Percentiles rank a stretch among this genome's conserved stretches.
Evolutionary conservation across 2,329 filamentous ascomycete genomes (phyloP).

Genomic region (Aspergillus uvarum): DNA sequence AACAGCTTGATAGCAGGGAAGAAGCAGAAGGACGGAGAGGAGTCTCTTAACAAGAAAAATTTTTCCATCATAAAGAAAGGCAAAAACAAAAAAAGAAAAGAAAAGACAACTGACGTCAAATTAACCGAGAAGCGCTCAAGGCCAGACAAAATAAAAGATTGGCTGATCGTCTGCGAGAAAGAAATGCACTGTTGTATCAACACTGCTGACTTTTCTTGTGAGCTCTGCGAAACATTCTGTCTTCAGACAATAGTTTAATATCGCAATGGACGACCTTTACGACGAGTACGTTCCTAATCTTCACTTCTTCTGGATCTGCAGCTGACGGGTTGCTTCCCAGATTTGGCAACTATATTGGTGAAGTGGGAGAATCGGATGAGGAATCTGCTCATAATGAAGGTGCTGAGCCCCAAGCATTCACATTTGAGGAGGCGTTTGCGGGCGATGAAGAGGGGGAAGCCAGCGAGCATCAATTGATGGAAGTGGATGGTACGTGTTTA

Average conservation of each 20-base stretch:
- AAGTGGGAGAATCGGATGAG: conserved; percentile 84
- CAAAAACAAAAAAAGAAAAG: not conserved
- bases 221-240: not conserved
- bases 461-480: conserved; percentile 84
- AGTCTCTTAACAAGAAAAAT: not conserved
- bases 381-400: conserved; percentile 70
- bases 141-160: not conserved
- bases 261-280: conserved; percentile 88
- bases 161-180: conserved; percentile 9
- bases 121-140: not conserved
- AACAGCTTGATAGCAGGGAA: not conserved
- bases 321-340: conserved; percentile 47
- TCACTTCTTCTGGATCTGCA: not conserved
- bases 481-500: conserved; percentile 69
- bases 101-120: not conserved
- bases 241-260: conserved; percentile 7
- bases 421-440: conserved; percentile 67
- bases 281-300: conserved; percentile 68
- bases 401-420: conserved; percentile 76
- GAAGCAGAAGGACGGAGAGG: not conserved
- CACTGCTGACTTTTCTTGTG: conserved; percentile 11
- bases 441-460: conserved; percentile 61
- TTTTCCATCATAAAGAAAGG: not conserved
- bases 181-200: conserved; percentile 11
- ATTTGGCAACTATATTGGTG: conserved; percentile 98